These are phyloP conservation scores for Bryoerythrophyllum caledonicum DNA, from an alignment of 225 moss, liverwort and hornwort genomes.

Conservation along the genomic window DNA sequence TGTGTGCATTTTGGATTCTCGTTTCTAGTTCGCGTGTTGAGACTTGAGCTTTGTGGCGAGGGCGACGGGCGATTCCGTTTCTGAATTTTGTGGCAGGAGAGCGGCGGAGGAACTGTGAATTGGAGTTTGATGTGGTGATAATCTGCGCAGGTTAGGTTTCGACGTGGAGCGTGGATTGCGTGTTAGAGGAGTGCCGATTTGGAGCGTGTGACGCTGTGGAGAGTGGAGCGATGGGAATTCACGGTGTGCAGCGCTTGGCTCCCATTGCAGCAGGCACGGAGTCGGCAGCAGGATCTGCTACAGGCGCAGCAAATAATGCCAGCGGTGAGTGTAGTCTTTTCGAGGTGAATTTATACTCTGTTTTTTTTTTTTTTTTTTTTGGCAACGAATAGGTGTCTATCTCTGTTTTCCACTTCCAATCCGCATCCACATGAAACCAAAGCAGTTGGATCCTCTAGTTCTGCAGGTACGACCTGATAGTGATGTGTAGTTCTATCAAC, in stretches of 20 bases:
- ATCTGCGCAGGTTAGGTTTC: constrained; percentile 19
- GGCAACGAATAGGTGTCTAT: neutral
- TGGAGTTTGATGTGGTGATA: constrained; percentile 16
- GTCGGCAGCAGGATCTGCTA: constrained; percentile 29
- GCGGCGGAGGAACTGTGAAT: neutral
- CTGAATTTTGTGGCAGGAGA: neutral
- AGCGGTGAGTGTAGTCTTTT: constrained; percentile 27
- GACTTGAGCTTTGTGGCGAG: constrained; percentile 2
- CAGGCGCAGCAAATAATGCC: constrained; percentile 29
- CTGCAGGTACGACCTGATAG: constrained; percentile 22
- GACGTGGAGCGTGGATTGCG: neutral
- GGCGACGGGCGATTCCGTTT: neutral
- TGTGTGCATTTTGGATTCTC: neutral
- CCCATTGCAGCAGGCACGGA: constrained; percentile 34
- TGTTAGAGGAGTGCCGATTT: constrained; percentile 8
- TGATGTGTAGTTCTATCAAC: constrained; percentile 26
- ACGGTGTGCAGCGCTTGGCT: constrained; percentile 38
- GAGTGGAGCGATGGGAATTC: constrained; percentile 36
- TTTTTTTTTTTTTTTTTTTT: neutral
- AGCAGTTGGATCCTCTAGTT: constrained; percentile 20
- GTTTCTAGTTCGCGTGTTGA: constrained; percentile 12
- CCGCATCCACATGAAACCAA: constrained; percentile 17
- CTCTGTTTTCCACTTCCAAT: neutral
- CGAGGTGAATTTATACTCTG: neutral
- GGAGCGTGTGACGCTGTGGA: constrained; percentile 9